Base-by-base conservation (phyloP, 495 filamentous ascomycete genomes). In the Haplographium delicatum region DNA sequence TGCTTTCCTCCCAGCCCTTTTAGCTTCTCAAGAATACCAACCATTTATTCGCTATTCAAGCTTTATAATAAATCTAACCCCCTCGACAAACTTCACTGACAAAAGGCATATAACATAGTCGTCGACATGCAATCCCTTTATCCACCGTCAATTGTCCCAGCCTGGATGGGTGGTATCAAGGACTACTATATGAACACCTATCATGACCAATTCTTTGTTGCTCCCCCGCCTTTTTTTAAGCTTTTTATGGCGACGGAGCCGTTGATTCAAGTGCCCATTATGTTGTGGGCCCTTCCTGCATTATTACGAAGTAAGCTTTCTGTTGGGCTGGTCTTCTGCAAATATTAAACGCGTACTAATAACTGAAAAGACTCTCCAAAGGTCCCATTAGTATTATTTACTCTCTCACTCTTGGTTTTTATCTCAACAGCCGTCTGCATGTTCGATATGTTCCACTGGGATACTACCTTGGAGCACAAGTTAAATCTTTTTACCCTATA, bases 361-460 rank as follows among this genome's bases (percentile, higher is more conserved):
- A 2, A 13, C 16, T 23, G n/a, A 7, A 28, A 11, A 85, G 82
- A 81, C 59, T 70, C 79, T 58, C 76, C 74, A 53, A 74, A 72
- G 37, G 49, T 75, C 52, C 85, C 73, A 45, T 77, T 91, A 1
- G 72, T 85, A 11, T 67, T 93, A 1, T 72, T 95, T 11, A 64
- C 84, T 2, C 91, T 83, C 55, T 83, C 79, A 0, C 59, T 82
- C 19, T 76, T 89, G 62, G 81, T 82, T 7, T 82, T 79, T 30
- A 56, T 95, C 48, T 90, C 89, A 0, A 88, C 89, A 0, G 53
- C 78, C 3, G 77, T 81, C 4, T 94, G 88, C 66, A 75, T 87
- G 24, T 68, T 72, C 8, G 73, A 75, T 40, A 70, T 61, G 44
- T 82, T 15, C 5, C 41, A 19, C 31, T 61, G 58, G 58, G 11